A percentile compares a stretch with the other conserved stretches of the same genome.
Conservation (phyloP, 2,329 filamentous ascomycete species). For the Ceratocystis diversiconidia region DNA sequence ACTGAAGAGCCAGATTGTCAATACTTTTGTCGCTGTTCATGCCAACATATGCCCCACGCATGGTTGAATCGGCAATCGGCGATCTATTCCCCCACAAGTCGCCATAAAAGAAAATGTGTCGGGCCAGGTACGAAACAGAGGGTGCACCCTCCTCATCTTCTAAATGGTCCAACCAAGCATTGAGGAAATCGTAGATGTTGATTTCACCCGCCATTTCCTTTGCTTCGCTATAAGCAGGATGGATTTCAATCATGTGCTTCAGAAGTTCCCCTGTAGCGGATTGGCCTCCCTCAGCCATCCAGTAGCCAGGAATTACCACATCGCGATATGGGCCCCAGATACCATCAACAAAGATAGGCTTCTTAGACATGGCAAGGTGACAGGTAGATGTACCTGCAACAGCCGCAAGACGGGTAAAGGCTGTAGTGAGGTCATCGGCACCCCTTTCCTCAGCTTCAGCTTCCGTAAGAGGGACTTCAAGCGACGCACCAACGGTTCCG, state of each 20-base stretch:
- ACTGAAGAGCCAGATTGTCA: slow-evolving; percentile 77
- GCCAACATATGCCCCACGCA: slow-evolving; percentile 82
- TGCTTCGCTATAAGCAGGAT: slow-evolving; percentile 76
- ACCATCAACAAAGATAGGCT: slow-evolving; percentile 84
- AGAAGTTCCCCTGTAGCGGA: slow-evolving; percentile 90
- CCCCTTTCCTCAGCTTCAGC: not conserved
- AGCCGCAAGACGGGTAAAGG: slow-evolving; percentile 81
- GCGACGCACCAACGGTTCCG: slow-evolving; percentile 93
- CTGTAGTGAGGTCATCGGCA: slow-evolving; percentile 71
- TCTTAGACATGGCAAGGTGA: slow-evolving; percentile 86
- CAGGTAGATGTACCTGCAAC: slow-evolving; percentile 96
- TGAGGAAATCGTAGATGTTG: slow-evolving; percentile 92
- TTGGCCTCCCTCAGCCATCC: slow-evolving; percentile 96
- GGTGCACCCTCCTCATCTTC: slow-evolving; percentile 55
- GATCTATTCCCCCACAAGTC: slow-evolving; percentile 95
- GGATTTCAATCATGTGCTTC: slow-evolving; percentile 87
- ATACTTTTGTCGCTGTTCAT: slow-evolving; percentile 75
- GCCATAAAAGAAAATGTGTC: slow-evolving; percentile 97
- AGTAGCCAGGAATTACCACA: slow-evolving; percentile 78
- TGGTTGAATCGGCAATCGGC: slow-evolving; percentile 79
- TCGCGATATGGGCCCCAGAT: slow-evolving; percentile 97
- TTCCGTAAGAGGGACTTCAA: slow-evolving; percentile 45
- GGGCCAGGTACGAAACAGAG: slow-evolving; percentile 67
- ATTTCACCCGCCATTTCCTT: slow-evolving; percentile 62
- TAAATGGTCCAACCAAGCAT: slow-evolving; percentile 70